Evolutionary conservation across 768 basidiomycete genomes (phyloP), one percentile per base, ranked within the genome.

Genomic region (Vishniacozyma victoriae): DNA sequence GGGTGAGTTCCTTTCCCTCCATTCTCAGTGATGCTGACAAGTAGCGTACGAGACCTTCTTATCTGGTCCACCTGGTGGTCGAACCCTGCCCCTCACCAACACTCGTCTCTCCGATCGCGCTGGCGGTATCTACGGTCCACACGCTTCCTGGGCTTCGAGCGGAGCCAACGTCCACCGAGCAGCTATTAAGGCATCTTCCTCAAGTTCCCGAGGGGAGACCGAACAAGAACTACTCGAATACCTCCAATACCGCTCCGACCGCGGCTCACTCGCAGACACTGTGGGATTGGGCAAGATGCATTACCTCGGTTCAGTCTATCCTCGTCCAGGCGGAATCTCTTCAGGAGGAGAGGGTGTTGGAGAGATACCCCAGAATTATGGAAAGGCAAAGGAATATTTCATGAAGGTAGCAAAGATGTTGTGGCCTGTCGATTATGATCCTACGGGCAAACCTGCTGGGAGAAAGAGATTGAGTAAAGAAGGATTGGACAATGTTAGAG

Each of bases 161-260:
- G 88, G 87, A 1, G 49, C 79, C 18, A 87, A 86, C 60, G 76
- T 79, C 1, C 76, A 80, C 27, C 77, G 82, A 46, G 80, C 90
- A 13, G 84, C 85, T 14, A 84, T 93, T 57, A 84, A 85, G 69
- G 90, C 92, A 19, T 86, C 84, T 15, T 72, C 83, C 25, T 84
- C 89, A 24, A 81, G 82, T 27, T 84, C 84, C 3, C 86, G 89
- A 1, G 92, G 92, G 18, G 92, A 95, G 70, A 92, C 87, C 13
- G 91, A 90, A 86, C 83, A 86, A 53, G 87, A 95, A 63, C 80
- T 93, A 41, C 75, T 95, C 24, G 88, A 95, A 70, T 93, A 90
- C 67, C 93, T 92, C 61, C 54, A 93, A 85, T 99, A 93, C 73
- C 95, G 96, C 42, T 88, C 93, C 5, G 90, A 96, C 60, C 82